A percentile compares a stretch with the other conserved stretches of the same genome.
phyloP scores from a whole-genome alignment of 306 rosid genomes.

The Trifolium repens region DNA sequence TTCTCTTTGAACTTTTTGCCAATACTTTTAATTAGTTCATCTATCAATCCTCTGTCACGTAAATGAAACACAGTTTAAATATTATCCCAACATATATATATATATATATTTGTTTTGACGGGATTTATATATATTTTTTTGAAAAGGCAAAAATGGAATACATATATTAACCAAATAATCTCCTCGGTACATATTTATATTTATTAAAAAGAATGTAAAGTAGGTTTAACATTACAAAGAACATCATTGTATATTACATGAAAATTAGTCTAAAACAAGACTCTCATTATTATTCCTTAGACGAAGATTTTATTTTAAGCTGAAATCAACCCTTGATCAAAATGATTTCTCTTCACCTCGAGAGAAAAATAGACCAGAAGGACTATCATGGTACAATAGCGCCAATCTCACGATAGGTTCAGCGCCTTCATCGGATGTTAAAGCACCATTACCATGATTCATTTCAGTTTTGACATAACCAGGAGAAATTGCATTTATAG shows the following conservation, averaged over 20 bases:
- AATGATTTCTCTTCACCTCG: constrained; percentile 41
- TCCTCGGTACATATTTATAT: too few species aligned
- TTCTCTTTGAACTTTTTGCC: too few species aligned
- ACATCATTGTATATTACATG: neutral
- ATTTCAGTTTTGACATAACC: constrained; percentile 53
- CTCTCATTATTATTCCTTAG: neutral
- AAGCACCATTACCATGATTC: constrained; percentile 38
- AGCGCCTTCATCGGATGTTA: constrained; percentile 64
- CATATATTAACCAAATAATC: too few species aligned
- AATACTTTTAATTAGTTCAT: too few species aligned
- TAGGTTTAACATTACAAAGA: neutral
- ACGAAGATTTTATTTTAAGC: neutral
- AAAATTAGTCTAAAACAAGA: neutral
- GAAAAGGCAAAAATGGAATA: too few species aligned
- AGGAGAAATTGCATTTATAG: constrained; percentile 51
- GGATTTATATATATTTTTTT: too few species aligned
- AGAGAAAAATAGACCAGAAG: constrained; percentile 44
- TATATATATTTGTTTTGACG: too few species aligned
- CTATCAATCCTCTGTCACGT: neutral
- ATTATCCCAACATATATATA: neutral
- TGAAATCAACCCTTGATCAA: constrained; percentile 6
- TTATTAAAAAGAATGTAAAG: neutral
- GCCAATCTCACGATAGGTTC: constrained; percentile 56
- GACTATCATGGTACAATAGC: constrained; percentile 37
- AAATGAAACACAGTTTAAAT: neutral